Evolutionary conservation across 768 basidiomycete genomes (phyloP).

Genomic region (Leccinum arenicola): DNA sequence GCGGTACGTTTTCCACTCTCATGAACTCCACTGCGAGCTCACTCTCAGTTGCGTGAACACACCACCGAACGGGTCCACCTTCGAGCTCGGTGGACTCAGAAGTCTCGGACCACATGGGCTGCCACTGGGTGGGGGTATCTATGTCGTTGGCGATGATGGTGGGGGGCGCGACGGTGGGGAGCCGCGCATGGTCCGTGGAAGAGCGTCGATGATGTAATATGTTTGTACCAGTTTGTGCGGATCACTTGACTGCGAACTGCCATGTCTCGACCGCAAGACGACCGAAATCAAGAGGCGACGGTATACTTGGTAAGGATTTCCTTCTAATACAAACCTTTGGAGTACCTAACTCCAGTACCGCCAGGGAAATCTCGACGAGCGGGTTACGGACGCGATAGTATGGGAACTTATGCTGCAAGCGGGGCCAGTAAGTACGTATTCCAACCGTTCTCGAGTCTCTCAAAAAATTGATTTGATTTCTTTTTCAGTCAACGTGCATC

Average conservation of each 20-base stretch:
- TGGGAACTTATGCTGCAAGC: conserved; percentile 99
- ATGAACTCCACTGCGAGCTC: too few species aligned
- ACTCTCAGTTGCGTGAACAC: too few species aligned
- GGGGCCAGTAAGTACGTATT: conserved; percentile 88
- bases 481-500: conserved; percentile 10
- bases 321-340: rapidly evolving
- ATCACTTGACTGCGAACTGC: not conserved
- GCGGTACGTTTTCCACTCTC: too few species aligned
- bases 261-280: conserved; percentile 66
- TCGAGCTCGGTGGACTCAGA: too few species aligned
- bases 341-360: not conserved
- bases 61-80: too few species aligned
- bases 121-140: too few species aligned
- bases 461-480: not conserved
- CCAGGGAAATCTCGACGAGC: conserved; percentile 96
- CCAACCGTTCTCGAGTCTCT: not conserved
- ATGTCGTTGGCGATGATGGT: too few species aligned
- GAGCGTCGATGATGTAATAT: too few species aligned
- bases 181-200: too few species aligned
- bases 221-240: too few species aligned
- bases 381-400: conserved; percentile 87
- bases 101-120: too few species aligned
- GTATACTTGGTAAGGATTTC: conserved; percentile 67
- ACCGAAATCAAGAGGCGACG: conserved; percentile 89
- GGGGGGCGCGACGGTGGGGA: too few species aligned